phyloP scores from a whole-genome alignment of 2,329 filamentous ascomycete species.

The Metarhizium sp. region DNA sequence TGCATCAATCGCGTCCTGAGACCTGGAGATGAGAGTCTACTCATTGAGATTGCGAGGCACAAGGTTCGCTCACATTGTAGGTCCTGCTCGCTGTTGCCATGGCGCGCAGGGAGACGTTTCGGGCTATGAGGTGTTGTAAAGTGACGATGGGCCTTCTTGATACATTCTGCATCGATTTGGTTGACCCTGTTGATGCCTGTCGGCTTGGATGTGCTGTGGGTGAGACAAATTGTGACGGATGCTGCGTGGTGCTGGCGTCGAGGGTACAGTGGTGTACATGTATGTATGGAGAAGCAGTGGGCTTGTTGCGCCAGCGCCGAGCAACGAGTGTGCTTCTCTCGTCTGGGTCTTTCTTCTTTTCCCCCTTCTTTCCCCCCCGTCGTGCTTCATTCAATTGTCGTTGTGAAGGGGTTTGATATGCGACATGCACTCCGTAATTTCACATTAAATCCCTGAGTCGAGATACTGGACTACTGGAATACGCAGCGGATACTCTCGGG shows the following conservation, averaged over 20 bases:
- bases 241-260: background rate
- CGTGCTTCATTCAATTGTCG: background rate
- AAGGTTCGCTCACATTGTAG: constrained; percentile 21
- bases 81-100: constrained; percentile 21
- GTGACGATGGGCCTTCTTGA: constrained; percentile 16
- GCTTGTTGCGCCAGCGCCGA: background rate
- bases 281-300: background rate
- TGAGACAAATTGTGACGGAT: background rate
- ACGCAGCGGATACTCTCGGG: background rate
- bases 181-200: background rate
- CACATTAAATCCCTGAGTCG: background rate
- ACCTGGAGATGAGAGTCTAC: background rate
- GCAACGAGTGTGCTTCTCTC: background rate
- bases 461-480: background rate
- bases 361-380: background rate
- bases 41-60: background rate
- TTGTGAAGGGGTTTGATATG: background rate
- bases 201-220: background rate
- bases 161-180: constrained; percentile 23
- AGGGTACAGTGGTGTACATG: background rate
- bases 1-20: constrained; percentile 71
- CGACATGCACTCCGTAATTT: background rate
- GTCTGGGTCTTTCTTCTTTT: no score
- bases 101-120: constrained; percentile 10
- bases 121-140: constrained; percentile 11